Conservation (phyloP, 139 green algal species). For the Medakamo hakoo region DNA sequence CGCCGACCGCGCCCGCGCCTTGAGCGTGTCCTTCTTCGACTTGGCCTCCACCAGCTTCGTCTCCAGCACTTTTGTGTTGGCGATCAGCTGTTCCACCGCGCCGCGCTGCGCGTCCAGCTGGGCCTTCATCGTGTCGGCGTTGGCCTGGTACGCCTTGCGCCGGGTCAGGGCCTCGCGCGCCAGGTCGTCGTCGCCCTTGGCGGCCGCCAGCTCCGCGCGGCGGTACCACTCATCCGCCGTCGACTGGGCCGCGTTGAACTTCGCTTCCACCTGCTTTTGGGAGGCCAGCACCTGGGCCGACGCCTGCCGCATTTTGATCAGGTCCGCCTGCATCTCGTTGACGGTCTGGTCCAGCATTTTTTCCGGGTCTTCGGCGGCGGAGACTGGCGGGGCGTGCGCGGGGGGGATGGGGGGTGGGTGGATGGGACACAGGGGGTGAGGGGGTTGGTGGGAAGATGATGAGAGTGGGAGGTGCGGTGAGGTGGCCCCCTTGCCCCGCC, state of each 20-base stretch:
- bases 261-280: slow-evolving; percentile 92
- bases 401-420: no score
- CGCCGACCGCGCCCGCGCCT: slow-evolving; percentile 83
- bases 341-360: slow-evolving; percentile 97
- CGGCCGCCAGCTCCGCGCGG: slow-evolving; percentile 84
- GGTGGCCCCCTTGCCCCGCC: no score
- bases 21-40: slow-evolving; percentile 98
- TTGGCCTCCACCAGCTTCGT: slow-evolving; percentile 79
- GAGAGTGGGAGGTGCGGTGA: no score
- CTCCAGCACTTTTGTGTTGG: slow-evolving; percentile 77
- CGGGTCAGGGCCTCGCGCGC: slow-evolving; percentile 84
- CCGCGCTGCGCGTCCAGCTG: slow-evolving; percentile 82
- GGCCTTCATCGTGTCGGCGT: slow-evolving; percentile 54
- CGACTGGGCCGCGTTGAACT: slow-evolving; percentile 67
- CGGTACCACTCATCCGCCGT: slow-evolving; percentile 58
- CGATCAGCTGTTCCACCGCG: slow-evolving; percentile 76
- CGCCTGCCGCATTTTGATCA: slow-evolving; percentile 95
- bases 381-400: slow-evolving; percentile 32
- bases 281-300: slow-evolving; percentile 91
- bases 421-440: neutral
- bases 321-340: slow-evolving; percentile 91
- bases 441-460: no score
- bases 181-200: slow-evolving; percentile 90
- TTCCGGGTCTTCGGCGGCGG: slow-evolving; percentile 80
- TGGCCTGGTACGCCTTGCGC: slow-evolving; percentile 76